Percentiles rank a stretch among this genome's conserved stretches.
These are phyloP conservation scores for Nigrospora sphaerica DNA, from an alignment of 2,329 filamentous ascomycete species.

Conservation along the genomic window DNA sequence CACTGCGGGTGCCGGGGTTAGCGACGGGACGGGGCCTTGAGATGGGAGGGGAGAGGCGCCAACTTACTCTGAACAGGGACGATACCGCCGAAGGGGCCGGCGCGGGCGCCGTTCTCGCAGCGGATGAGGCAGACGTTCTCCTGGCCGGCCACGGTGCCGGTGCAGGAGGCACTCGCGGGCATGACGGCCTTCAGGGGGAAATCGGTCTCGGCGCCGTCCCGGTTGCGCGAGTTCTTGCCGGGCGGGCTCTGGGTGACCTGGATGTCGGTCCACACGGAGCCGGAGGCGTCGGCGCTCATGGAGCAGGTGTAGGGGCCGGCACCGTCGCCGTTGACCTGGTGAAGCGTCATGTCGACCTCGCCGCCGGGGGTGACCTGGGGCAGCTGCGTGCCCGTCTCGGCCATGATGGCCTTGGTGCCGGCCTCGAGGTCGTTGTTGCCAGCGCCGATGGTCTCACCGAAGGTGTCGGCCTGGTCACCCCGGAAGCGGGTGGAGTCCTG, in stretches of 20 bases:
- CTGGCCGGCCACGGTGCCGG: constrained; percentile 52
- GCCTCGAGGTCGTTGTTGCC: constrained; percentile 50
- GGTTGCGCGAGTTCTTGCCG: constrained; percentile 42
- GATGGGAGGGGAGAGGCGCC: not conserved
- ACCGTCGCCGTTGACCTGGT: constrained; percentile 62
- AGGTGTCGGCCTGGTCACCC: constrained; percentile 40
- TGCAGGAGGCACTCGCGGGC: constrained; percentile 47
- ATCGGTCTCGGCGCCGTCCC: constrained; percentile 30
- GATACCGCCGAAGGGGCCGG: constrained; percentile 57
- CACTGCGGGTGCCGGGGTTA: constrained; percentile 12
- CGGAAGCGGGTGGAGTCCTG: constrained; percentile 57
- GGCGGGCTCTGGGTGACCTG: constrained; percentile 47
- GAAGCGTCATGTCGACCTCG: constrained; percentile 52
- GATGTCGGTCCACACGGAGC: constrained; percentile 42
- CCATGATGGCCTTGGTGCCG: constrained; percentile 51
- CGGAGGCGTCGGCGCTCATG: constrained; percentile 55
- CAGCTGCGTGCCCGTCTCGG: constrained; percentile 45
- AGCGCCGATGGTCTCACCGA: constrained; percentile 51
- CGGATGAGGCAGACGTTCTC: constrained; percentile 55
- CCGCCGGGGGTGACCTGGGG: constrained; percentile 55
- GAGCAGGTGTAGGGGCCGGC: constrained; percentile 60
- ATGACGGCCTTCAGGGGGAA: constrained; percentile 52
- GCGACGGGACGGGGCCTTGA: constrained; percentile 10
- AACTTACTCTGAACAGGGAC: constrained; percentile 44
- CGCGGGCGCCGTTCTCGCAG: constrained; percentile 52